Evolutionary conservation across 2,329 filamentous ascomycete genomes (phyloP), one percentile per base, ranked within the genome.

Genomic region (Pyrenophora seminiperda): DNA sequence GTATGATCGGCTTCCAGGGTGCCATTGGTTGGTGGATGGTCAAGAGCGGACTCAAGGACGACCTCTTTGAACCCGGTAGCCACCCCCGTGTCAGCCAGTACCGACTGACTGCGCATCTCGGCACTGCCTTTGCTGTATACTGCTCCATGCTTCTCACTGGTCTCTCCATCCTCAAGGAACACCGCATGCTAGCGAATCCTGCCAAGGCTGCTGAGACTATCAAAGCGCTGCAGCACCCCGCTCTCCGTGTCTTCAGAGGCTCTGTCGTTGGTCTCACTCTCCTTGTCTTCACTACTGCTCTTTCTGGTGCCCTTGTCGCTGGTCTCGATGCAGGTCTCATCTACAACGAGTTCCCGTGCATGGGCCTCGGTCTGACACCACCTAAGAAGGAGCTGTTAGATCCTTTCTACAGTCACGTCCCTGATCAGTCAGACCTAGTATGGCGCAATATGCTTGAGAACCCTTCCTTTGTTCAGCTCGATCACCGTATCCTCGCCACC

Each of bases 11-110:
- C 46, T 94, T 96, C 73, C 94, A 99, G 74, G 94, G 94, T 36
- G 84, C 94, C 66, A 87, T 99, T 58, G 94, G 94, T 46, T 99
- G 94, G 94, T 99, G 94, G 91, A 99, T 99, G 94, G 94, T 99
- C 63, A 95, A 95, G 75, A 95, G 90, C 9, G 94, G 94, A 1
- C 80, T 99, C 56, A 95, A 93, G 72, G 94, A 97, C 70, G 94
- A 99, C 72, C 83, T 99, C 20, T 97, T 99, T 70, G 90, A 90
- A 15, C 88, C 90, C 2, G 94, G 92, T 10, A 89, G 87, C 48
- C 91, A 96, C 73, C 94, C 94, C 0, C 86, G 94, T 51, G 94
- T 99, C 41, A 93, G 88, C 55, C 94, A 99, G 76, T 99, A 99
- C 77, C 86, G 94, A 42, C 82, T 99, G 47, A 88, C 93, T 3